These are phyloP conservation scores for Silene coronaria DNA, from an alignment of 179 eudicot species.

Conservation along the genomic window DNA sequence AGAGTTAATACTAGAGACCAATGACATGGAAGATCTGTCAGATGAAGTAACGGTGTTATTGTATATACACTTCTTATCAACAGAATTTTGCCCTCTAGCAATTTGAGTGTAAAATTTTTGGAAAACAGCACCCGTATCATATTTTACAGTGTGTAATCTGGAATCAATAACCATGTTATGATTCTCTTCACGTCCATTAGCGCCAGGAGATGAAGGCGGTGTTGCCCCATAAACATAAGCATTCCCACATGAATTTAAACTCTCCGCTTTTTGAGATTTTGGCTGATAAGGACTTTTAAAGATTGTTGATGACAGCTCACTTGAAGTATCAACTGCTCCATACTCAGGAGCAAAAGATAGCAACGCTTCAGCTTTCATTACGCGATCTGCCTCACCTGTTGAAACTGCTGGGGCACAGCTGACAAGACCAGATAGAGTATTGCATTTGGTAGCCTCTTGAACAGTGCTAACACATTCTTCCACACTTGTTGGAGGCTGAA, in stretches of 20 bases:
- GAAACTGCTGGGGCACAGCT: slow-evolving; percentile 43
- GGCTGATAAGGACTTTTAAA: slow-evolving; percentile 82
- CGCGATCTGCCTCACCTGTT: slow-evolving; percentile 61
- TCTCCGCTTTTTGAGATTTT: slow-evolving; percentile 56
- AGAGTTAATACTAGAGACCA: slow-evolving; percentile 45
- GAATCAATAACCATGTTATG: slow-evolving; percentile 32
- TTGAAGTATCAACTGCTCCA: slow-evolving; percentile 80
- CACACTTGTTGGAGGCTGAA: slow-evolving; percentile 44
- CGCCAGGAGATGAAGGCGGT: slow-evolving; percentile 75
- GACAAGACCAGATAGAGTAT: slow-evolving; percentile 38
- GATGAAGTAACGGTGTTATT: slow-evolving; percentile 33
- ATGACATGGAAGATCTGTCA: slow-evolving; percentile 36
- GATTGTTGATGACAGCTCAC: slow-evolving; percentile 64
- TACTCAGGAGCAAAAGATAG: slow-evolving; percentile 92
- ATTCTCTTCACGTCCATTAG: slow-evolving; percentile 57
- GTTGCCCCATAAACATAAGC: slow-evolving; percentile 73
- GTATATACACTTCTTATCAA: slow-evolving; percentile 30
- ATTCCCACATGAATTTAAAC: slow-evolving; percentile 66
- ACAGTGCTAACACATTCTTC: slow-evolving; percentile 63
- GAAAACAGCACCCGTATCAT: slow-evolving; percentile 32
- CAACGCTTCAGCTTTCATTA: slow-evolving; percentile 83
- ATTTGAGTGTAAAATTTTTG: slow-evolving; percentile 59
- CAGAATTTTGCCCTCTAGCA: slow-evolving; percentile 44
- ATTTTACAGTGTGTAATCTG: slow-evolving; percentile 44
- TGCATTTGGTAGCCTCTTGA: slow-evolving; percentile 48